phyloP scores from a whole-genome alignment of 345 rosid genomes.

The Aquilaria malaccensis region DNA sequence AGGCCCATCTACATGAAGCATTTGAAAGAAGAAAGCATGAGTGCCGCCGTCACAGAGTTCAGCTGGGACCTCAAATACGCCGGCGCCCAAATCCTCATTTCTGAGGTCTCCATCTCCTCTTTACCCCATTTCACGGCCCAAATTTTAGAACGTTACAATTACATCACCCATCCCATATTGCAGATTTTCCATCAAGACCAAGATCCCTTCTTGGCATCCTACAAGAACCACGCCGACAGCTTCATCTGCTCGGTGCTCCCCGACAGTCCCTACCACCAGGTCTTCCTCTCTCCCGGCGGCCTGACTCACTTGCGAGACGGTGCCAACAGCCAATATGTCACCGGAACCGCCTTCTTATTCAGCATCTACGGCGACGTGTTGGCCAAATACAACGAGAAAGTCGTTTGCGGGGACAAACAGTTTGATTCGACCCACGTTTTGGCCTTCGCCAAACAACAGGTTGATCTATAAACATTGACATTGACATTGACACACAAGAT shows the following conservation, averaged over 20 bases:
- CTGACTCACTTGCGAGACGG: slow-evolving; percentile 79
- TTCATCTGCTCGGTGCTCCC: slow-evolving; percentile 70
- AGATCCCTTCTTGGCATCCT: slow-evolving; percentile 23
- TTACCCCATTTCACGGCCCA: not conserved
- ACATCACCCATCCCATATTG: slow-evolving; percentile 10
- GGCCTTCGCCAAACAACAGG: slow-evolving; percentile 69
- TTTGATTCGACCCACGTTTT: slow-evolving; percentile 39
- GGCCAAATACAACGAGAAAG: slow-evolving; percentile 31
- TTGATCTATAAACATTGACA: slow-evolving; percentile 6
- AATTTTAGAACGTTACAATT: not conserved
- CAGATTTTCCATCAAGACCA: slow-evolving; percentile 52
- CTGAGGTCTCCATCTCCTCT: slow-evolving; percentile 32
- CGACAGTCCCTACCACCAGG: slow-evolving; percentile 59
- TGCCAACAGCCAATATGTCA: slow-evolving; percentile 78
- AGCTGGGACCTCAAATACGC: slow-evolving; percentile 96
- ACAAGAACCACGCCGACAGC: slow-evolving; percentile 67
- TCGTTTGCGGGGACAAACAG: slow-evolving; percentile 43
- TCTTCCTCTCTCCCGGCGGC: slow-evolving; percentile 67
- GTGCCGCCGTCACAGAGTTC: slow-evolving; percentile 64
- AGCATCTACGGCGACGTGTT: slow-evolving; percentile 50
- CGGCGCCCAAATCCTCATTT: slow-evolving; percentile 68
- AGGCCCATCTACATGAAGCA: slow-evolving; percentile 28
- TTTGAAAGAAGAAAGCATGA: slow-evolving; percentile 47
- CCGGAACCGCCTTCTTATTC: slow-evolving; percentile 53
- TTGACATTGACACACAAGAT: too few relatives aligned